A percentile compares a stretch with the other conserved stretches of the same genome.
These are phyloP conservation scores for Coemansia sp. DNA, from an alignment of 192 early-diverging fungal species.

Conservation along the genomic window DNA sequence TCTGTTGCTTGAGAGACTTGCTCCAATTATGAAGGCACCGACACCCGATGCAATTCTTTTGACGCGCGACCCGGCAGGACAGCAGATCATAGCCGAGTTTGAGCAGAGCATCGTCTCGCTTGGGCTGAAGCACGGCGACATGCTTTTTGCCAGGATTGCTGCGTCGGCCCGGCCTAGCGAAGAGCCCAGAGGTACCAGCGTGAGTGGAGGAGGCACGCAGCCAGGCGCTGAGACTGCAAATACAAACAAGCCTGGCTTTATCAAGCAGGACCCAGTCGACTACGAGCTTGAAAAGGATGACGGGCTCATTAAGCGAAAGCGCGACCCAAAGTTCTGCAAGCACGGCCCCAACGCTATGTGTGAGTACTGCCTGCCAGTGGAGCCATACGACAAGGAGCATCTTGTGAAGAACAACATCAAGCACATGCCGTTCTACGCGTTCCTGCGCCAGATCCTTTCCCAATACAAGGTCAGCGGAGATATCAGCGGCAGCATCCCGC, in stretches of 20 bases:
- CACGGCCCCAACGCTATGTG: constrained; percentile 46
- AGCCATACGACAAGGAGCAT: constrained; percentile 89
- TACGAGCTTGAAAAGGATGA: constrained; percentile 73
- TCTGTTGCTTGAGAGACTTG: constrained; percentile 29
- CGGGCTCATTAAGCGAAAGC: constrained; percentile 77
- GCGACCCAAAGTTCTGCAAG: constrained; percentile 76
- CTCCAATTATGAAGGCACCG: constrained; percentile 30
- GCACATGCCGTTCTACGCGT: constrained; percentile 95
- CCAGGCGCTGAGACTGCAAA: constrained; percentile 6
- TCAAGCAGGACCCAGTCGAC: constrained; percentile 74
- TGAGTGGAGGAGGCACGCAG: neutral
- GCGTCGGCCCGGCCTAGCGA: constrained; percentile 33
- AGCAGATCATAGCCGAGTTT: constrained; percentile 34
- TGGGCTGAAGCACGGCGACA: constrained; percentile 44
- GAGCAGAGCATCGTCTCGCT: constrained; percentile 33
- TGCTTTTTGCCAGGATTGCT: constrained; percentile 36
- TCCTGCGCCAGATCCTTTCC: constrained; percentile 72
- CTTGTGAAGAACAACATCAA: constrained; percentile 91
- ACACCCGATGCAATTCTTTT: constrained; percentile 36
- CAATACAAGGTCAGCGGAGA: constrained; percentile 64
- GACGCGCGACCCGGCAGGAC: constrained; percentile 23
- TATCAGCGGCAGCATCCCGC: constrained; percentile 38
- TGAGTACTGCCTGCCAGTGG: constrained; percentile 40
- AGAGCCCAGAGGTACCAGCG: constrained; percentile 6
- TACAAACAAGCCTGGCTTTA: constrained; percentile 7